phyloP scores from a whole-genome alignment of 805 yeast species.

The Wickerhamiella hasegawae region DNA sequence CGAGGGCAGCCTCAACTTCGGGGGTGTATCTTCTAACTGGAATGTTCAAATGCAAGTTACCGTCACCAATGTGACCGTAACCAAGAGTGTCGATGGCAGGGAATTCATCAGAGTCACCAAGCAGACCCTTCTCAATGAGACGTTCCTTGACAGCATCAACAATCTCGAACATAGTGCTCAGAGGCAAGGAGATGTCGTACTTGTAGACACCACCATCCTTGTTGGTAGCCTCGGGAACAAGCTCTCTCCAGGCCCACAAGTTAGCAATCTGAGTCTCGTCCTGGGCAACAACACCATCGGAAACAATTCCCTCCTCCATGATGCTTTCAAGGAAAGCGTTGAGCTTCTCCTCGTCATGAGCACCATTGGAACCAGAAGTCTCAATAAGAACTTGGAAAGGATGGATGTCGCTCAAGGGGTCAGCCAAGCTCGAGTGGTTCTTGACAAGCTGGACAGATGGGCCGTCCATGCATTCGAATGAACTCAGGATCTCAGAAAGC shows the following conservation, averaged over 20 bases:
- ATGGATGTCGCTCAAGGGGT: constrained; percentile 70
- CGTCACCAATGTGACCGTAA: constrained; percentile 97
- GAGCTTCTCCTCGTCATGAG: constrained; percentile 83
- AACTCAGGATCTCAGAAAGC: constrained; percentile 70
- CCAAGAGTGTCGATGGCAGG: constrained; percentile 89
- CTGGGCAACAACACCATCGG: constrained; percentile 93
- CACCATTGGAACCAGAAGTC: constrained; percentile 88
- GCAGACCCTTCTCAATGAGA: constrained; percentile 38
- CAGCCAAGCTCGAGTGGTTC: constrained; percentile 36
- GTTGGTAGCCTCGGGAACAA: constrained; percentile 77
- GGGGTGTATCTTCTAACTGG: constrained; percentile 73
- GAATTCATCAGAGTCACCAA: constrained; percentile 42
- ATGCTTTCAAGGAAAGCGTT: constrained; percentile 68
- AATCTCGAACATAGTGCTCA: constrained; percentile 61
- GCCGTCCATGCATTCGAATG: constrained; percentile 83
- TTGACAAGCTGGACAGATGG: constrained; percentile 32
- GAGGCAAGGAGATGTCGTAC: constrained; percentile 88
- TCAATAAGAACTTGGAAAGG: constrained; percentile 88
- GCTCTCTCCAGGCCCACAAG: constrained; percentile 94
- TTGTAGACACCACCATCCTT: constrained; percentile 89
- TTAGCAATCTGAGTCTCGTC: constrained; percentile 74
- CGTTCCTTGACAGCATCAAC: constrained; percentile 62
- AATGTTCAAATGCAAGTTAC: constrained; percentile 86
- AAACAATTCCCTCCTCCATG: constrained; percentile 69
- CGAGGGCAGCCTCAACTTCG: constrained; percentile 63